Conservation (phyloP, 2,329 filamentous ascomycete species). For the Elsinoe fawcettii region DNA sequence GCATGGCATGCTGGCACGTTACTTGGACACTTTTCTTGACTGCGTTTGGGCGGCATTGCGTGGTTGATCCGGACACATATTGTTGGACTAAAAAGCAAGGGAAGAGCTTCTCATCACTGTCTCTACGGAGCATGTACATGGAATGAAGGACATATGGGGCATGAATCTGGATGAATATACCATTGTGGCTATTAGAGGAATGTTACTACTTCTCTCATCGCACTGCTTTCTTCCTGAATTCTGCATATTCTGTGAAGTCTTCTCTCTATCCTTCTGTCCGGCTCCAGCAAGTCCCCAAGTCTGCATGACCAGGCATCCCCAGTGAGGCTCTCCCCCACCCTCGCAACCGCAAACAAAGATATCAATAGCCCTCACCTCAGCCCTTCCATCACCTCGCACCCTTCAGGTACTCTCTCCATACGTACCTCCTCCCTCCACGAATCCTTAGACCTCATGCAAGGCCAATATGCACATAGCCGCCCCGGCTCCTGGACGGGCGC, state of each 20-base stretch:
- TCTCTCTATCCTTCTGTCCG: no score
- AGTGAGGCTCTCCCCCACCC: not conserved
- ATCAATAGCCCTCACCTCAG: not conserved
- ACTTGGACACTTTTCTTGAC: not conserved
- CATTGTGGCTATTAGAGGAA: not conserved
- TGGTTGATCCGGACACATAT: not conserved
- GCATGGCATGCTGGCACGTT: not conserved
- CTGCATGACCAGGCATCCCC: not conserved
- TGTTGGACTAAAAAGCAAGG: not conserved
- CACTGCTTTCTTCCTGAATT: not conserved
- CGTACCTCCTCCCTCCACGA: not conserved
- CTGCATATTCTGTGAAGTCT: no score
- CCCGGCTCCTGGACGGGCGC: not conserved
- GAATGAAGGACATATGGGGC: not conserved
- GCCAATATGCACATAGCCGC: not conserved
- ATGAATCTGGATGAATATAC: slow-evolving; percentile 1
- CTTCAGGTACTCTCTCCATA: not conserved
- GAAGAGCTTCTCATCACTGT: not conserved
- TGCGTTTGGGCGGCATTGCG: slow-evolving; percentile 4
- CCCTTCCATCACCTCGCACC: not conserved
- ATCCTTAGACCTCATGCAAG: not conserved
- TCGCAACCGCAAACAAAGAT: not conserved
- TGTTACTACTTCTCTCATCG: not conserved
- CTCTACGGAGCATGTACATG: slow-evolving; percentile 5
- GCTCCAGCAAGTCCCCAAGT: no score